phyloP scores from a whole-genome alignment of 352 stramenopile species.

The Phytophthora fragariaefolia region DNA sequence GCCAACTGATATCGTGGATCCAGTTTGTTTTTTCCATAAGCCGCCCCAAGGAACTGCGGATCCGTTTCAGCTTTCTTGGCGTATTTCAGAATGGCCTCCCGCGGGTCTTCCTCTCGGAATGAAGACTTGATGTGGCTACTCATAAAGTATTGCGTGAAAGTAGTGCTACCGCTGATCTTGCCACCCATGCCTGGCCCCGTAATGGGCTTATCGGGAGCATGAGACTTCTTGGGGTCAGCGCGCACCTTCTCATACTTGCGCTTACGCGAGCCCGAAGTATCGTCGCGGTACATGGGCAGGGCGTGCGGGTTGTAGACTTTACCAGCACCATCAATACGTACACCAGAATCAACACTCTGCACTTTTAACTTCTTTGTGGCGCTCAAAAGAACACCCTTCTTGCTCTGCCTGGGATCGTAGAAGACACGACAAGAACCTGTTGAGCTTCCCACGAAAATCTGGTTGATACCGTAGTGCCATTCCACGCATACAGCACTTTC shows the following conservation, averaged over 20 bases:
- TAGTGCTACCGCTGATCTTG: slow-evolving; percentile 80
- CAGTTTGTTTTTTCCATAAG: slow-evolving; percentile 74
- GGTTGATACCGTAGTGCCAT: slow-evolving; percentile 86
- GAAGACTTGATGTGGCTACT: slow-evolving; percentile 86
- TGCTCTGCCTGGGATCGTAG: slow-evolving; percentile 76
- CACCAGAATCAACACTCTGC: slow-evolving; percentile 55
- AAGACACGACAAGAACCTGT: slow-evolving; percentile 68
- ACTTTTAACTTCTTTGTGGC: slow-evolving; percentile 84
- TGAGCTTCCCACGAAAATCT: slow-evolving; percentile 81
- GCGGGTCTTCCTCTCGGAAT: slow-evolving; percentile 86
- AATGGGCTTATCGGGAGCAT: slow-evolving; percentile 77
- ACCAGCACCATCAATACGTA: slow-evolving; percentile 73
- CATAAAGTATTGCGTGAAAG: slow-evolving; percentile 91
- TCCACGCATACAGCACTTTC: slow-evolving; percentile 86
- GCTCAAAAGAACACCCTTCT: slow-evolving; percentile 81
- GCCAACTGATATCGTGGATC: slow-evolving; percentile 77
- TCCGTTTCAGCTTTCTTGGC: slow-evolving; percentile 76
- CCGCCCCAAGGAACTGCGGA: slow-evolving; percentile 68
- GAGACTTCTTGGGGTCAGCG: slow-evolving; percentile 74
- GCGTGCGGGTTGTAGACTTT: slow-evolving; percentile 81
- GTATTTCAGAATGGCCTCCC: slow-evolving; percentile 88
- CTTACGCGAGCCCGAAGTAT: slow-evolving; percentile 56
- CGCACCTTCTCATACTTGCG: slow-evolving; percentile 78
- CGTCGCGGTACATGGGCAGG: slow-evolving; percentile 85
- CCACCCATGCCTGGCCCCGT: slow-evolving; percentile 80